phyloP scores from a whole-genome alignment of 352 stramenopile species.

The Globisporangium yorkense region DNA sequence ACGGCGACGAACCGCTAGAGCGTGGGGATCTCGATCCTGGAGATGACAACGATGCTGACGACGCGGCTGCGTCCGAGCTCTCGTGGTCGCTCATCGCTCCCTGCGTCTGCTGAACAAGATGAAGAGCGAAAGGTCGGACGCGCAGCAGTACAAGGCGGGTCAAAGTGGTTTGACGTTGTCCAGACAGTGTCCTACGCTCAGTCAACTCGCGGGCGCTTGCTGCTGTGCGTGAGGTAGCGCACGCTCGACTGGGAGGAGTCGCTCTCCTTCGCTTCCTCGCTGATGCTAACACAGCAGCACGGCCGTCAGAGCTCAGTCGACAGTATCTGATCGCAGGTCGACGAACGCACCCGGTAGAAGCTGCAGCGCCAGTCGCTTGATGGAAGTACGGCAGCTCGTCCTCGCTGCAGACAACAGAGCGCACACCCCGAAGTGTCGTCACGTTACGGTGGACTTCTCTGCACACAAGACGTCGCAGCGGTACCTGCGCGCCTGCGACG shows the following conservation, averaged over 20 bases:
- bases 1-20: not conserved
- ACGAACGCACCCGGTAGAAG: no score
- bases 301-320: no score
- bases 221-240: slow-evolving; percentile 58
- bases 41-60: not conserved
- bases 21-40: not conserved
- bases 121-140: no score
- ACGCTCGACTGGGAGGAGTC: slow-evolving; percentile 44
- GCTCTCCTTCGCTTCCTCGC: slow-evolving; percentile 18
- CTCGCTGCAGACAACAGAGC: slow-evolving; percentile 15
- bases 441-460: no score
- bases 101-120: not conserved
- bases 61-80: not conserved
- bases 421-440: no score
- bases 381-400: slow-evolving; percentile 23
- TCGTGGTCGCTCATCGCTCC: not conserved
- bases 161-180: no score
- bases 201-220: slow-evolving; percentile 41
- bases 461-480: not conserved
- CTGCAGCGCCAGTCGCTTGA: slow-evolving; percentile 12
- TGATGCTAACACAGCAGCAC: not conserved
- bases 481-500: slow-evolving; percentile 49
- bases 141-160: no score
- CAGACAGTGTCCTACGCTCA: slow-evolving; percentile 5
- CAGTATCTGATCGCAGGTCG: no score